Evolutionary conservation across 1,284 basidiomycete genomes (phyloP).

Genomic region (Cutaneotrichosporon mucoides): DNA sequence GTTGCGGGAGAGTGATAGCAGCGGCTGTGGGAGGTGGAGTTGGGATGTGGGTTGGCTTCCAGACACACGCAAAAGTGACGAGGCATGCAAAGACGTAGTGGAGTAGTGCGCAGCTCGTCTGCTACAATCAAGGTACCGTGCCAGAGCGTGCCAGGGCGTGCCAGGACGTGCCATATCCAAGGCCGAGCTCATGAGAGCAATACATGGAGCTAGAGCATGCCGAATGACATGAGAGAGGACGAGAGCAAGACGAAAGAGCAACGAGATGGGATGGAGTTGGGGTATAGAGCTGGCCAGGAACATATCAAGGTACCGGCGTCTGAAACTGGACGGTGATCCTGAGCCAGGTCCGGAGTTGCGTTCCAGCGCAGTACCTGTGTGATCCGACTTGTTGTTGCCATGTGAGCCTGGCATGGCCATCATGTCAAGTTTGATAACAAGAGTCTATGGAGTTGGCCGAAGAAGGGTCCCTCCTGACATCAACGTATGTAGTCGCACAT

Average conservation of each 20-base stretch:
- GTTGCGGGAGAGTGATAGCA: neutral
- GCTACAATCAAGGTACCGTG: too few relatives aligned
- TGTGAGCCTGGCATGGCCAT: too few relatives aligned
- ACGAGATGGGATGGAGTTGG: too few relatives aligned
- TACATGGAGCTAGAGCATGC: neutral
- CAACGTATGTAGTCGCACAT: too few relatives aligned
- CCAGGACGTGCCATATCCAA: neutral
- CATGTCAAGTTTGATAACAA: too few relatives aligned
- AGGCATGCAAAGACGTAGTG: neutral
- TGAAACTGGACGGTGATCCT: neutral
- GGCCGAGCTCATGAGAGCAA: neutral
- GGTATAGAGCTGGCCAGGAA: neutral
- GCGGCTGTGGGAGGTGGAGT: neutral
- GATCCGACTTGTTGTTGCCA: too few relatives aligned
- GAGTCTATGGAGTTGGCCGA: too few relatives aligned
- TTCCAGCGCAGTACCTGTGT: neutral
- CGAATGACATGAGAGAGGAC: too few relatives aligned
- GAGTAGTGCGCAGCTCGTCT: too few relatives aligned
- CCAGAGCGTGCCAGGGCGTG: too few relatives aligned
- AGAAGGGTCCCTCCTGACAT: too few relatives aligned
- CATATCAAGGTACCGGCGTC: neutral
- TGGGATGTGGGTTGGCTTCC: neutral
- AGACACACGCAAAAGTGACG: neutral
- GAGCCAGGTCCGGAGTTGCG: neutral
- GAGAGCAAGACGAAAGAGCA: too few relatives aligned